phyloP scores from a whole-genome alignment of 2,329 filamentous ascomycete genomes.

The Lomentospora prolificans region DNA sequence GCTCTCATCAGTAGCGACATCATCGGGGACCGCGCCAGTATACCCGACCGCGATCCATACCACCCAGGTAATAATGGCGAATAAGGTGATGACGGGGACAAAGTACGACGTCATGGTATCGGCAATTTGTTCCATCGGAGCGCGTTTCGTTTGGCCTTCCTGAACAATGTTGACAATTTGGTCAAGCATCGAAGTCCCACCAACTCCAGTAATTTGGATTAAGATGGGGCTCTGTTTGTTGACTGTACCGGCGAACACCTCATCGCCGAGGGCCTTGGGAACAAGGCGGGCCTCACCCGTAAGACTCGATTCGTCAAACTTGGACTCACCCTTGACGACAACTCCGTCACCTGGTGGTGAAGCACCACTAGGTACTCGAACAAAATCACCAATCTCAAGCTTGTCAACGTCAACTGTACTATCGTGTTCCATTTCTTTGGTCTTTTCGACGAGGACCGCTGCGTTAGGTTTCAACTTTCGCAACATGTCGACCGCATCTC shows the following conservation, averaged over 20 bases:
- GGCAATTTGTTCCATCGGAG: slow-evolving; percentile 66
- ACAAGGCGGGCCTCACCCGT: slow-evolving; percentile 68
- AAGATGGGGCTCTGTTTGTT: slow-evolving; percentile 58
- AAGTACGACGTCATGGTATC: slow-evolving; percentile 68
- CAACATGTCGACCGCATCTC: slow-evolving; percentile 73
- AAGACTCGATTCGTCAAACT: slow-evolving; percentile 83
- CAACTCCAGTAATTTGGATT: slow-evolving; percentile 52
- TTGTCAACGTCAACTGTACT: slow-evolving; percentile 49
- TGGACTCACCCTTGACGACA: slow-evolving; percentile 50
- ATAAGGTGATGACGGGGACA: slow-evolving; percentile 59
- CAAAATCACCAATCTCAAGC: slow-evolving; percentile 63
- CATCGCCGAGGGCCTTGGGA: slow-evolving; percentile 51
- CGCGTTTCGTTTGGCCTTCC: slow-evolving; percentile 66
- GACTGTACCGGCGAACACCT: slow-evolving; percentile 63
- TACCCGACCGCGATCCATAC: slow-evolving; percentile 59
- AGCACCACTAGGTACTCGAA: slow-evolving; percentile 66
- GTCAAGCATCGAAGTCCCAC: slow-evolving; percentile 67
- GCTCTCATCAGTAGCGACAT: slow-evolving; percentile 47
- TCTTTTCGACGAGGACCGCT: slow-evolving; percentile 55
- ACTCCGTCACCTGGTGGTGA: slow-evolving; percentile 79
- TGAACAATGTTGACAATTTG: slow-evolving; percentile 68
- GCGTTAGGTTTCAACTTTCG: slow-evolving; percentile 69
- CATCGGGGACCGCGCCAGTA: slow-evolving; percentile 42
- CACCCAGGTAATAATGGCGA: slow-evolving; percentile 63
- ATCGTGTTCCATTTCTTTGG: slow-evolving; percentile 26